Base-by-base conservation (phyloP, 2,329 filamentous ascomycete species). In the Zymoseptoria crescenta region DNA sequence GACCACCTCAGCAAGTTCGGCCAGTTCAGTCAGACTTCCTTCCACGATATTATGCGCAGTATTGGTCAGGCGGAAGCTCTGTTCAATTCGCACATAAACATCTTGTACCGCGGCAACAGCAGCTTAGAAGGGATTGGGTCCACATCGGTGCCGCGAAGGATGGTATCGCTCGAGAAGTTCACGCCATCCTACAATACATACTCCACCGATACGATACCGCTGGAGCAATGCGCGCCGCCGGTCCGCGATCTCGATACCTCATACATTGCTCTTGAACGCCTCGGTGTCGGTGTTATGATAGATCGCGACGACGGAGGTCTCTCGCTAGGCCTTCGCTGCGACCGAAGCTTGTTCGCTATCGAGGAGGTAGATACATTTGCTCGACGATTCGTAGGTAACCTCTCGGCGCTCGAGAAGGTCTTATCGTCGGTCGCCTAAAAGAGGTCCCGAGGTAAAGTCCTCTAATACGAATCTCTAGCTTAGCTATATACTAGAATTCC, bases 81-180 rank as follows among this genome's bases (percentile, higher is more conserved):
- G 3, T 63, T 61, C 56, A 63, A 63, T 30, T 52, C 61, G 8
- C 54, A 61, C 53, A 57, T 62, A 55, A 62, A 61, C 45, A 20
- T 63, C n/a, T 30, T 62, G 2, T 62, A 45, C 35, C 35, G 35
- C 35, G 35, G n/a, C 16, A 45, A 13, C 4, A 45, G 35, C 16
- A 16, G n/a, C n/a, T 7, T 7, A 5, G 13, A 16, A n/a, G 35
- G 16, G n/a, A 16, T 16, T 6, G 4, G n/a, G 16, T 45, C 35
- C 16, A 16, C 5, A 16, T 16, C 35, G n/a, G 5, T 6, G 35
- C 7, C 35, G 35, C 35, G 4, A 4, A 16, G 13, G 1, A 4
- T 45, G 35, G 35, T 13, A 7, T 16, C 16, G 4, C 35, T 45
- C 16, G 35, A 45, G 35, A 45, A 13, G n/a, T 45, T 45, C 10